These are phyloP conservation scores for Cercophora newfieldiana DNA, from an alignment of 495 filamentous ascomycete genomes.

Conservation along the genomic window DNA sequence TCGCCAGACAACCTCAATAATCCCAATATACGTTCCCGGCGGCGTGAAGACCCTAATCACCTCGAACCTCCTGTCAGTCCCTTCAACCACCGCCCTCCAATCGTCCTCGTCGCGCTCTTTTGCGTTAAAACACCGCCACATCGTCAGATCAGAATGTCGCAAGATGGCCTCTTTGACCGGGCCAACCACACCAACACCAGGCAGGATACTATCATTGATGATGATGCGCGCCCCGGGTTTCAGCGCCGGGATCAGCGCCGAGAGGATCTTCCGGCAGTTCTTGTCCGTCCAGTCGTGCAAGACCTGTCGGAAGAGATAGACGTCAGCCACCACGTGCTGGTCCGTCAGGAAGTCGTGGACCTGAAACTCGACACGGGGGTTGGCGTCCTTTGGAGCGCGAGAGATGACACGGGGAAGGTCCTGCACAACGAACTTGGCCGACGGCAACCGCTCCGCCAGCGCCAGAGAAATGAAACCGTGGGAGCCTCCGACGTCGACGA, in stretches of 20 bases:
- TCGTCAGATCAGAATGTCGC: neutral
- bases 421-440: constrained; percentile 13
- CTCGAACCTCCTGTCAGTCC: neutral
- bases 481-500: constrained; percentile 16
- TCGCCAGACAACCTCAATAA: neutral
- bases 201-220: constrained; percentile 2
- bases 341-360: constrained; percentile 53
- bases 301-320: constrained; percentile 41
- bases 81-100: neutral
- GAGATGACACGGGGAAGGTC: constrained; percentile 5
- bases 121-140: neutral
- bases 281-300: constrained; percentile 48
- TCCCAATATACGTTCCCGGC: neutral
- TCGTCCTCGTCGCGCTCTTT: constrained; percentile 7
- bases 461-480: constrained; percentile 6
- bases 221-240: constrained; percentile 8
- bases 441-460: neutral
- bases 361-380: constrained; percentile 30
- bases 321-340: constrained; percentile 49
- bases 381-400: neutral
- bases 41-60: neutral
- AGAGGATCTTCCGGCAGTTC: constrained; percentile 5
- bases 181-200: neutral
- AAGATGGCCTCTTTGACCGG: neutral
- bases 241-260: constrained; percentile 8